Conservation (phyloP, 331 rosid genomes). For the Cucumis variabilis region DNA sequence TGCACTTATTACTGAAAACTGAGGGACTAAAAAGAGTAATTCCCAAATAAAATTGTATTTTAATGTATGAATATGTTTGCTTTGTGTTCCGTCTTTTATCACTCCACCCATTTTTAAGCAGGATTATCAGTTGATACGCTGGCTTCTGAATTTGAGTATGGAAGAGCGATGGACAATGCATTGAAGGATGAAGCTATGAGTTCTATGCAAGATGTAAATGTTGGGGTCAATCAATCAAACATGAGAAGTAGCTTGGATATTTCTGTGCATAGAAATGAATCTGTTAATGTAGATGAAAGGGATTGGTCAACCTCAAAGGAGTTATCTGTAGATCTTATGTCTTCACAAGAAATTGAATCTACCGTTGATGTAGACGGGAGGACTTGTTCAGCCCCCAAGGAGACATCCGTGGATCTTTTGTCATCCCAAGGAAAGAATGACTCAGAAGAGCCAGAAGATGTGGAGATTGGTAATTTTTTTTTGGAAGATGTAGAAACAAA, state of each 20-base stretch:
- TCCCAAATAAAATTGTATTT: neutral
- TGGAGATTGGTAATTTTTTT: constrained; percentile 88
- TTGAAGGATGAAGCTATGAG: constrained; percentile 44
- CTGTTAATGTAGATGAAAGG: constrained; percentile 39
- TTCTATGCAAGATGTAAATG: constrained; percentile 41
- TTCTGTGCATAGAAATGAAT: constrained; percentile 47
- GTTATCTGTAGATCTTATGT: constrained; percentile 43
- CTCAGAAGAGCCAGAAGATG: constrained; percentile 59
- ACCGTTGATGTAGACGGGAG: constrained; percentile 37
- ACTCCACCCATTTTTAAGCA: constrained; percentile 42
- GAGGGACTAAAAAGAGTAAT: no score
- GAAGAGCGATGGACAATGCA: constrained; percentile 48
- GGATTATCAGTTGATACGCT: constrained; percentile 75
- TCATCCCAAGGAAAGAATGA: constrained; percentile 49
- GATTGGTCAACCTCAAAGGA: constrained; percentile 44
- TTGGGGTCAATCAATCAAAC: constrained; percentile 37
- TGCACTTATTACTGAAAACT: no score
- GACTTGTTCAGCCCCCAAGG: constrained; percentile 41
- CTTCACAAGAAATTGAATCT: constrained; percentile 51
- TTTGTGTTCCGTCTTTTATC: neutral
- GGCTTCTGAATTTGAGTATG: constrained; percentile 70
- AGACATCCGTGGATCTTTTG: constrained; percentile 41
- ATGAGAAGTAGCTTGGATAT: constrained; percentile 35
- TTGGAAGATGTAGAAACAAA: constrained; percentile 57
- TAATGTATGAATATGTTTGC: neutral